Percentiles rank a stretch among this genome's conserved stretches.
Evolutionary conservation across 1,284 basidiomycete genomes (phyloP).

Genomic region (Vanrija pseudolonga): DNA sequence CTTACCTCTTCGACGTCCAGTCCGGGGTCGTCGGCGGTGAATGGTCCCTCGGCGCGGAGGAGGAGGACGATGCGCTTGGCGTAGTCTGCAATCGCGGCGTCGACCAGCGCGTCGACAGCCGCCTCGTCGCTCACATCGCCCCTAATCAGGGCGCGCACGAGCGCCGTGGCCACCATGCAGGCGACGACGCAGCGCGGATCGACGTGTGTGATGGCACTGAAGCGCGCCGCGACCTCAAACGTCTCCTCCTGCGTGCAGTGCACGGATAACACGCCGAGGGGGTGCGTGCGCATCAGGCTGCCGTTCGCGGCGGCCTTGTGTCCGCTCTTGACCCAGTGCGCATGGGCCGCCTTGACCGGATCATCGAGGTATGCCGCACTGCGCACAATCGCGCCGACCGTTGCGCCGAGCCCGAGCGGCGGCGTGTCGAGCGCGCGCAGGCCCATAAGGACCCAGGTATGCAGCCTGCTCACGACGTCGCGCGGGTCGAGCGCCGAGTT

Average conservation of each 20-base stretch:
- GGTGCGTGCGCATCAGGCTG: constrained; percentile 16
- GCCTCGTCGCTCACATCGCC: not conserved
- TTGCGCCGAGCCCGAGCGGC: constrained; percentile 12
- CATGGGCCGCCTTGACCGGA: constrained; percentile 1
- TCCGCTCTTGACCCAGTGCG: constrained; percentile 1
- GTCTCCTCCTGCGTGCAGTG: not conserved
- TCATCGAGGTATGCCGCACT: not conserved
- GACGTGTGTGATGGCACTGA: constrained; percentile 9
- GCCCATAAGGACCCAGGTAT: constrained; percentile 9
- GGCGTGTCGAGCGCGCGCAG: constrained; percentile 13
- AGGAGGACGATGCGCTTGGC: not conserved
- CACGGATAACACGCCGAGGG: constrained; percentile 6
- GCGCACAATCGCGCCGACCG: constrained; percentile 10
- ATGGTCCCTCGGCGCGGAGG: not conserved
- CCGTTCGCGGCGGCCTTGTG: constrained; percentile 10
- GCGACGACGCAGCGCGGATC: constrained; percentile 11
- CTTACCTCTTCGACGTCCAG: constrained; percentile 9
- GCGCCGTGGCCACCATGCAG: constrained; percentile 12
- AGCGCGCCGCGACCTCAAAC: constrained; percentile 5
- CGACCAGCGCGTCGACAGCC: constrained; percentile 2
- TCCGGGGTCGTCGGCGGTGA: not conserved
- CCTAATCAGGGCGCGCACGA: constrained; percentile 10
- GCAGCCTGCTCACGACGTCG: constrained; percentile 8
- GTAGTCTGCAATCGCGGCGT: not conserved
- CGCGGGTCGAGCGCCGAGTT: not conserved